Evolutionary conservation across 768 basidiomycete genomes (phyloP).

Genomic region (Tremella yokohamensis): DNA sequence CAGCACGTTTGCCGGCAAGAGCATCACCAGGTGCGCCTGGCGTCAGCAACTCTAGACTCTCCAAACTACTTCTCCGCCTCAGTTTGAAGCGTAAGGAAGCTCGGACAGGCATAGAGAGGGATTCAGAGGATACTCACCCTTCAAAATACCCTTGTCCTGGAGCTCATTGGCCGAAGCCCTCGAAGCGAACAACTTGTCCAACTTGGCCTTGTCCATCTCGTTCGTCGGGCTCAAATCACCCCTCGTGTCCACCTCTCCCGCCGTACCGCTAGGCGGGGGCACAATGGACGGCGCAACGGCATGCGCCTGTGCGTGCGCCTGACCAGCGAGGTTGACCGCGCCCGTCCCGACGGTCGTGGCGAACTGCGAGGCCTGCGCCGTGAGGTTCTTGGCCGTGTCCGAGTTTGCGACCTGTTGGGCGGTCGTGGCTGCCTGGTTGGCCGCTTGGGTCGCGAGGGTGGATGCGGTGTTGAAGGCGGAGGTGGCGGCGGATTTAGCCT

Average conservation of each 20-base stretch:
- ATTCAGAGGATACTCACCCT: too few relatives aligned
- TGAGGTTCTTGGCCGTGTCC: constrained; percentile 28
- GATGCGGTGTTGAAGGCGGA: constrained; percentile 23
- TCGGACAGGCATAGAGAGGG: too few relatives aligned
- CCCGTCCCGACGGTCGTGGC: constrained; percentile 25
- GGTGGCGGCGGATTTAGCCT: constrained; percentile 41
- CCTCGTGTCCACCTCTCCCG: constrained; percentile 34
- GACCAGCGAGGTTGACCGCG: constrained; percentile 31
- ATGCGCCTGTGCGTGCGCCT: constrained; percentile 45
- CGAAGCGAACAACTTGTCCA: constrained; percentile 59
- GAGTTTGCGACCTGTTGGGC: constrained; percentile 42
- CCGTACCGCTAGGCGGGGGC: constrained; percentile 31
- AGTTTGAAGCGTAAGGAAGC: too few relatives aligned
- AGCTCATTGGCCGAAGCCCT: constrained; percentile 64
- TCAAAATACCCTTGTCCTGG: constrained; percentile 67
- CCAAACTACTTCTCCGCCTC: not conserved
- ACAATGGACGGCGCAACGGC: constrained; percentile 38
- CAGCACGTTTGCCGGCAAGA: constrained; percentile 62
- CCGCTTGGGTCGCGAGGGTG: constrained; percentile 33
- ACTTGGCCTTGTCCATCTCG: constrained; percentile 44
- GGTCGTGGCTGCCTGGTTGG: constrained; percentile 27
- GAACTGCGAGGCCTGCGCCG: constrained; percentile 22
- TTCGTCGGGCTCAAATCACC: constrained; percentile 38
- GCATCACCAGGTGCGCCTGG: constrained; percentile 62
- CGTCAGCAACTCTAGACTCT: constrained; percentile 8